Evolutionary conservation across 176 grass and related monocot genomes (phyloP).

Genomic region (Puya raimondii): DNA sequence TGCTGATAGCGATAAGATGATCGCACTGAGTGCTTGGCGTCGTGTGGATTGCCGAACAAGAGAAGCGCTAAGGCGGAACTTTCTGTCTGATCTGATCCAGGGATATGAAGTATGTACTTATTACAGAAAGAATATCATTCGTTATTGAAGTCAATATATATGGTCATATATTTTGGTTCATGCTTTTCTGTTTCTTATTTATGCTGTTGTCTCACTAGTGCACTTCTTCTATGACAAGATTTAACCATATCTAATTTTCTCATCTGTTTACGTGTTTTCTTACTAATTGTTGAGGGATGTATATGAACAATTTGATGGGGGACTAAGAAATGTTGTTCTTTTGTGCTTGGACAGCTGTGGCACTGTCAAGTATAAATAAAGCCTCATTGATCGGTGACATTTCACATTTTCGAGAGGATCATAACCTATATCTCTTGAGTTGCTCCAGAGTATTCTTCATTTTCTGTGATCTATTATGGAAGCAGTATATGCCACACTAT

Average conservation of each 20-base stretch:
- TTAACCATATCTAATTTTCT: neutral
- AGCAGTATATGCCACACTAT: no score
- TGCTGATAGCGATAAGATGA: slow-evolving; percentile 36
- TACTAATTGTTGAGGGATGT: no score
- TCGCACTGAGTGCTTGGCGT: slow-evolving; percentile 64
- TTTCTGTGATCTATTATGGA: no score
- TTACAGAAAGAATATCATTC: neutral
- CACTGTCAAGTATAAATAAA: no score
- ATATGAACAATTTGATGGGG: no score
- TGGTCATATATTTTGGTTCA: neutral
- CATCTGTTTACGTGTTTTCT: neutral
- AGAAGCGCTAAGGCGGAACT: slow-evolving; percentile 63
- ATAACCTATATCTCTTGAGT: no score
- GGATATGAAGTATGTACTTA: slow-evolving; percentile 53
- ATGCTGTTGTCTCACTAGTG: neutral
- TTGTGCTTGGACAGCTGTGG: no score
- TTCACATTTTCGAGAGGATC: no score
- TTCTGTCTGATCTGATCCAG: slow-evolving; percentile 60
- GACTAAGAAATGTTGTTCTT: no score
- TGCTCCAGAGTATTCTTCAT: no score
- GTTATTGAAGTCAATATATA: neutral
- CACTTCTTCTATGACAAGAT: neutral
- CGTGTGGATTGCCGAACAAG: slow-evolving; percentile 71
- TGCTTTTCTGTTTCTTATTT: neutral
- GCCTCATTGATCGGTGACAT: no score